Conservation (phyloP, 176 grass and related monocot species). For the Raddia distichophylla region DNA sequence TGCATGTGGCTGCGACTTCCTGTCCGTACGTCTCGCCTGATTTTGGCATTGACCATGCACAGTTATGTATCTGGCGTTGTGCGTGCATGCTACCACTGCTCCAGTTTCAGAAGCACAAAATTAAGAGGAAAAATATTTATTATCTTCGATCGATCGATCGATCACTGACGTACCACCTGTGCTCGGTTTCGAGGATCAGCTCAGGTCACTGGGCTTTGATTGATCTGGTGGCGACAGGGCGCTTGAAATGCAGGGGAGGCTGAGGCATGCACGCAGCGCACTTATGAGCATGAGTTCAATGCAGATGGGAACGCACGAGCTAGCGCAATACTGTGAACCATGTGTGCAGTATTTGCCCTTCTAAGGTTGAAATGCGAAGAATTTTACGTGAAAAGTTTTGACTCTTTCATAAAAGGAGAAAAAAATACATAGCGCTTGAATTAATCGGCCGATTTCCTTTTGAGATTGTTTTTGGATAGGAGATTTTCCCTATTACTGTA, state of each 20-base stretch:
- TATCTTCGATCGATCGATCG: background rate
- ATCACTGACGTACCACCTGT: background rate
- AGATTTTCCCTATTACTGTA: too few relatives aligned
- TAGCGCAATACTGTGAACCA: background rate
- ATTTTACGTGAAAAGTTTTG: background rate
- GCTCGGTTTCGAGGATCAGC: background rate
- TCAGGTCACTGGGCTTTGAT: background rate
- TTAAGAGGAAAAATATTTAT: too few relatives aligned
- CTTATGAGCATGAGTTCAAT: background rate
- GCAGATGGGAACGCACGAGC: background rate
- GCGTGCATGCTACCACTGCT: too few relatives aligned
- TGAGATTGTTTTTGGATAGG: too few relatives aligned
- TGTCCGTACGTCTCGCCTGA: background rate
- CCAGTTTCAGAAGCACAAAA: background rate
- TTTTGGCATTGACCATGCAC: background rate
- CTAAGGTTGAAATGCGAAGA: too few relatives aligned
- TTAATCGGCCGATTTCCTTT: too few relatives aligned
- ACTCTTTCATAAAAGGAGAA: too few relatives aligned
- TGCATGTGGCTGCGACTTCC: background rate
- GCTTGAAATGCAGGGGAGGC: background rate
- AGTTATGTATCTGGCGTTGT: background rate
- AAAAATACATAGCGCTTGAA: too few relatives aligned
- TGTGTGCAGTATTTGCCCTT: too few relatives aligned
- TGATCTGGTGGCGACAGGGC: conserved; percentile 1
- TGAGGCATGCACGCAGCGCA: background rate